Evolutionary conservation across 176 grass and related monocot species (phyloP).

Genomic region (Zoysia pacifica): DNA sequence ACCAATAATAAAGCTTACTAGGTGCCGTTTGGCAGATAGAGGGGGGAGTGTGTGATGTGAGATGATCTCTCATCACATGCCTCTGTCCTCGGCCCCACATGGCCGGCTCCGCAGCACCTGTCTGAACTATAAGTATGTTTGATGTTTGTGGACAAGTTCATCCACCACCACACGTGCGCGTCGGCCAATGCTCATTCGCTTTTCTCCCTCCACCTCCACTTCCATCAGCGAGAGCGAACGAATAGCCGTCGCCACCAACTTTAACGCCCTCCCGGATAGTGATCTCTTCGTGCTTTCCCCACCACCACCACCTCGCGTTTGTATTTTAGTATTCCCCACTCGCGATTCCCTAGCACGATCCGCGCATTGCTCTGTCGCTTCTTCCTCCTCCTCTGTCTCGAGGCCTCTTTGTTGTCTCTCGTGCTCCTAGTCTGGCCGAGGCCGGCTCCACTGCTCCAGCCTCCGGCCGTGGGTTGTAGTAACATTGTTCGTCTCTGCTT

Average conservation of each 20-base stretch:
- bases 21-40: neutral
- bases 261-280: conserved; percentile 2
- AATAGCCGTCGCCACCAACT: neutral
- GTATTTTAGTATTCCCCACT: neutral
- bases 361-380: conserved; percentile 1
- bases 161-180: too few relatives aligned
- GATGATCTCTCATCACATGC: conserved; percentile 23
- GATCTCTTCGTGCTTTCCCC: conserved; percentile 30
- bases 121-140: too few relatives aligned
- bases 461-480: neutral
- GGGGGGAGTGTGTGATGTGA: conserved; percentile 4
- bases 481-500: neutral
- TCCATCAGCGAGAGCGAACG: too few relatives aligned
- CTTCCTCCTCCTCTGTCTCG: neutral
- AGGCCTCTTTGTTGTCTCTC: neutral
- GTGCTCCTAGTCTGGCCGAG: neutral
- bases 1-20: neutral
- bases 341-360: conserved; percentile 1
- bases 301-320: neutral
- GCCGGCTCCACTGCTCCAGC: neutral
- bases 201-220: too few relatives aligned
- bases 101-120: neutral
- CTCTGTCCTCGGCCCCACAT: conserved; percentile 25
- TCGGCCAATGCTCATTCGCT: too few relatives aligned
- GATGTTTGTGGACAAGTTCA: too few relatives aligned